Conservation (phyloP, 139 green algal genomes). For the Asterochloris sp. region DNA sequence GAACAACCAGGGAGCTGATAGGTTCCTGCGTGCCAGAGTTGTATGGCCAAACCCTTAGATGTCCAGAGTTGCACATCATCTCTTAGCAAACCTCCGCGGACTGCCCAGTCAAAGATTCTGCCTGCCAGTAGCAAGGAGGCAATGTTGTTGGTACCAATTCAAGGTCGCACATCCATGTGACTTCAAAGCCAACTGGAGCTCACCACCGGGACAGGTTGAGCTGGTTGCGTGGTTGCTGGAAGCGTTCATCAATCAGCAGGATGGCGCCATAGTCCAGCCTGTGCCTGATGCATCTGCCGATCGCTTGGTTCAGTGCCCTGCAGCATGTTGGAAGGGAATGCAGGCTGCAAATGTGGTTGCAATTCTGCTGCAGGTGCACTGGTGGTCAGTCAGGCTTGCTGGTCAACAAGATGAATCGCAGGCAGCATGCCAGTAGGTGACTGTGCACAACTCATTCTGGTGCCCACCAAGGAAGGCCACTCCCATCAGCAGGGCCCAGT, state of each 20-base stretch:
- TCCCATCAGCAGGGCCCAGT: too few relatives aligned
- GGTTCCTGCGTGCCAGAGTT: neutral
- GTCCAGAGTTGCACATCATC: neutral
- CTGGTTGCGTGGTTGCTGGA: slow-evolving; percentile 44
- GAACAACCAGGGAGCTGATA: neutral
- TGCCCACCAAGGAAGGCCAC: too few relatives aligned
- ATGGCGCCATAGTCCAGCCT: slow-evolving; percentile 89
- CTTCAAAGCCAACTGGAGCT: neutral
- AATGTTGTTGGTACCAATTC: neutral
- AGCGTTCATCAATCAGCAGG: slow-evolving; percentile 91
- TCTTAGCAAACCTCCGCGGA: neutral
- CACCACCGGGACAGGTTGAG: slow-evolving; percentile 66
- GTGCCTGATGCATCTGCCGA: slow-evolving; percentile 94
- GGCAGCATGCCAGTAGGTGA: too few relatives aligned
- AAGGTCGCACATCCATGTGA: neutral
- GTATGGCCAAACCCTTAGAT: neutral
- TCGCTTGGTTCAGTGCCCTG: slow-evolving; percentile 57
- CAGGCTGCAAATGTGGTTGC: too few relatives aligned
- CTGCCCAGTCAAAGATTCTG: neutral
- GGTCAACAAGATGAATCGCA: too few relatives aligned
- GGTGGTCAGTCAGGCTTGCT: too few relatives aligned
- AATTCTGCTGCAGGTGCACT: too few relatives aligned
- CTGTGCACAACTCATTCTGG: too few relatives aligned
- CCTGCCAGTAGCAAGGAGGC: neutral
- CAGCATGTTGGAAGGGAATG: neutral